Evolutionary conservation across 176 grass and related monocot genomes (phyloP), one percentile per base, ranked within the genome.

Genomic region (Metroxylon sagu): DNA sequence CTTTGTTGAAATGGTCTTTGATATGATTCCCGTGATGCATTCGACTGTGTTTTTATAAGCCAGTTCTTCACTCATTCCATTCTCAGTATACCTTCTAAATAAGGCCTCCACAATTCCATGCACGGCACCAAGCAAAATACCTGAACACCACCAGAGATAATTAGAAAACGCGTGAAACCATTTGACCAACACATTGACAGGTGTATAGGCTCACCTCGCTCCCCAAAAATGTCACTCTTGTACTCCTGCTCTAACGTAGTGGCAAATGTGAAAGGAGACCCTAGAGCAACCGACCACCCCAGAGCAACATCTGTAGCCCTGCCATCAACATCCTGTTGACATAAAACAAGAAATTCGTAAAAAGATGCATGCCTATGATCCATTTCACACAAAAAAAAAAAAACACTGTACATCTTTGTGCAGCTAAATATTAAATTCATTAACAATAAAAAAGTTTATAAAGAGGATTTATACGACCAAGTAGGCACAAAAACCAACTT

Each of bases 251-350:
- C 85, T 61, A 89, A 59, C 49, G 85, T 89, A 64, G 85, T 88
- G 29, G 72, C 85, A 62, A 93, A 93, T 68, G 88, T 93, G 49
- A 93, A 93, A 25, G 89, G 89, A 60, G 87, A 86, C 50, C 87
- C 87, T 64, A 91, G 71, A 14, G 87, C 82, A 67, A 91, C 79
- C 16, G 87, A 91, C 87, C 87, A 91, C 25, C 76, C 83, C n/a
- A 91, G 76, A 66, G 87, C 87, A 71, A 91, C 82, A 74, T 91
- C 76, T 67, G 87, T 91, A 8, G 87, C 87, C 63, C 65, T 91
- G 58, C 87, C 87, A 86, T 91, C 83, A 78, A 86, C 87, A 82
- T 91, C 83, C 83, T 91, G 65, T 51, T 16, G 19, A 71, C 29
- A 60, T 2, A 60, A n/a, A 71, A 12, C 27, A 54, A 35, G 25